Evolutionary conservation across 441 rosid species (phyloP).

Genomic region (Aquilaria agallochum): DNA sequence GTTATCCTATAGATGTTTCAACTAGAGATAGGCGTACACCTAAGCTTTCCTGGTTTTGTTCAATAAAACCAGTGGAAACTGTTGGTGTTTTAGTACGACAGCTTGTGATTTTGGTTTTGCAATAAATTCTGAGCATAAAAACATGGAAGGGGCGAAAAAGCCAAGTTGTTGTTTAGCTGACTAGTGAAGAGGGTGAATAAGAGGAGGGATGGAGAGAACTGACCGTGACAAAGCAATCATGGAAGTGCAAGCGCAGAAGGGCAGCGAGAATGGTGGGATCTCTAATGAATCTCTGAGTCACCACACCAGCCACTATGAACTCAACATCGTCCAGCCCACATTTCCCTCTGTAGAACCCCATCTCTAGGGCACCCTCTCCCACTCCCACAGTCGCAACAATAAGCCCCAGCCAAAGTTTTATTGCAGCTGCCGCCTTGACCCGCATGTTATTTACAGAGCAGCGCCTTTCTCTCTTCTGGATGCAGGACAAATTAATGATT

Average conservation of each 20-base stretch:
- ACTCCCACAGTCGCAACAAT: conserved; percentile 15
- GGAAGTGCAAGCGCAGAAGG: conserved; percentile 47
- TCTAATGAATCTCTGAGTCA: conserved; percentile 16
- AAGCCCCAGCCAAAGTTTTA: conserved; percentile 16
- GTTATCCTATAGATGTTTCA: too few species aligned
- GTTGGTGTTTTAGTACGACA: too few species aligned
- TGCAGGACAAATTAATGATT: neutral
- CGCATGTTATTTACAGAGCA: conserved; percentile 12
- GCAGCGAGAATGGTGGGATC: conserved; percentile 42
- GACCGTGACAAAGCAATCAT: conserved; percentile 44
- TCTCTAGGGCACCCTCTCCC: conserved; percentile 20
- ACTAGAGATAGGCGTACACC: too few species aligned
- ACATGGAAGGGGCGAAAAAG: too few species aligned
- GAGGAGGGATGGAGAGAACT: conserved; percentile 9
- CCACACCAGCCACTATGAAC: conserved; percentile 30
- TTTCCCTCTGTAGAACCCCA: conserved; percentile 42
- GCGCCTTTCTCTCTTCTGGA: neutral
- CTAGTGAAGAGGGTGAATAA: neutral
- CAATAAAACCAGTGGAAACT: too few species aligned
- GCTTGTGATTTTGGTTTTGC: too few species aligned
- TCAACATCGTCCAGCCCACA: conserved; percentile 42
- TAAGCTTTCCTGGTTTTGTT: too few species aligned
- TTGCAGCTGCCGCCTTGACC: conserved; percentile 12
- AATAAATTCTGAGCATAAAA: neutral
- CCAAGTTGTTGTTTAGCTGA: neutral